Conservation (phyloP, 345 rosid genomes). For the Brassica rapa region DNA sequence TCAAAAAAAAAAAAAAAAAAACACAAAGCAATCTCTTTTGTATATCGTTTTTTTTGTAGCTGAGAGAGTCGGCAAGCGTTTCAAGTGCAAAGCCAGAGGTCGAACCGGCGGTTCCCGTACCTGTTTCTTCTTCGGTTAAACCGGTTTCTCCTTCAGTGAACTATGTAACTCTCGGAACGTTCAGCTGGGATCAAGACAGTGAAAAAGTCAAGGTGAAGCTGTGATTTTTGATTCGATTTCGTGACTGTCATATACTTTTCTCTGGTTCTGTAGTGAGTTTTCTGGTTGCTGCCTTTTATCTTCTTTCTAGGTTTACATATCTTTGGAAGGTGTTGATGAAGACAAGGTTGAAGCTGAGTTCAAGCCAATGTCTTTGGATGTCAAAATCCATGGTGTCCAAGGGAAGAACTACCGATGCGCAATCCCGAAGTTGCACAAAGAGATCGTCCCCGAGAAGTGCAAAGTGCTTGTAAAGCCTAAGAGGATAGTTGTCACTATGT, state of each 20-base stretch:
- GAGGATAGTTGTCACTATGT: constrained; percentile 62
- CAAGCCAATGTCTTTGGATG: constrained; percentile 61
- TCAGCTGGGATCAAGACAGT: constrained; percentile 97
- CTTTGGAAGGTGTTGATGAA: constrained; percentile 74
- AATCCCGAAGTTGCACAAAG: constrained; percentile 69
- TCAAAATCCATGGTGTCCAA: constrained; percentile 74
- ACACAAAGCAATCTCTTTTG: too few species aligned
- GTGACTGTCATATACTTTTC: neutral
- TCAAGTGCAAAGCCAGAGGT: constrained; percentile 44
- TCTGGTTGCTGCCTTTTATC: neutral
- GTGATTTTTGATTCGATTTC: neutral
- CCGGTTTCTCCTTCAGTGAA: constrained; percentile 40
- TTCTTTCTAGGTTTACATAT: constrained; percentile 59
- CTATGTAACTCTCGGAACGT: constrained; percentile 67
- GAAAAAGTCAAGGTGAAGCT: constrained; percentile 83
- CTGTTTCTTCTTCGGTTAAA: constrained; percentile 50
- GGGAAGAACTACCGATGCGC: constrained; percentile 84
- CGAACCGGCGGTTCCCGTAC: constrained; percentile 42
- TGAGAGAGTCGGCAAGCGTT: constrained; percentile 19
- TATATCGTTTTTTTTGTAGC: neutral
- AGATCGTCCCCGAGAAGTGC: constrained; percentile 78
- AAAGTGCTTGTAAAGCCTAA: constrained; percentile 75
- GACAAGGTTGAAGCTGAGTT: constrained; percentile 74
- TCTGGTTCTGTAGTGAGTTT: neutral
- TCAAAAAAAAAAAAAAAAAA: too few species aligned